phyloP scores from a whole-genome alignment of 2,329 filamentous ascomycete genomes.

The Rutstroemia sp. region DNA sequence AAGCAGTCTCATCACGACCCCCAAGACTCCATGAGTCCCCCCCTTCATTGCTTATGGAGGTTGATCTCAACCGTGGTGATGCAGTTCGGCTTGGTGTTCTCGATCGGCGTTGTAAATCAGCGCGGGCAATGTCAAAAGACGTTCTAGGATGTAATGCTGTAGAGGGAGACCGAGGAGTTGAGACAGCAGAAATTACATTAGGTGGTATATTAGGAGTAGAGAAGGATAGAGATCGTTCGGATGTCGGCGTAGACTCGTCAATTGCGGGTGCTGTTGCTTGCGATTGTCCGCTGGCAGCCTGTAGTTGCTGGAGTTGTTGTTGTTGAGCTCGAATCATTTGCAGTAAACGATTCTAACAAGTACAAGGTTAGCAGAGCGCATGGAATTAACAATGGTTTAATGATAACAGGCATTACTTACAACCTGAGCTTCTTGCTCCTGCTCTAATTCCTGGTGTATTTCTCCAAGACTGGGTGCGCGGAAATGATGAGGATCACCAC shows the following conservation, averaged over 20 bases:
- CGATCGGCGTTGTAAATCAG: slow-evolving; percentile 47
- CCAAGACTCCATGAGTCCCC: slow-evolving; percentile 52
- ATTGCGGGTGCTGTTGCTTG: slow-evolving; percentile 32
- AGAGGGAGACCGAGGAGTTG: slow-evolving; percentile 43
- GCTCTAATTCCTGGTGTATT: slow-evolving; percentile 71
- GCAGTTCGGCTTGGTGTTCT: slow-evolving; percentile 50
- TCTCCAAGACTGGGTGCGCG: slow-evolving; percentile 66
- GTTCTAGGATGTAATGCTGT: slow-evolving; percentile 39
- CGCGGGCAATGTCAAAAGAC: slow-evolving; percentile 52
- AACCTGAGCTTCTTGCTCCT: slow-evolving; percentile 72
- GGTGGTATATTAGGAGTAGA: slow-evolving; percentile 32
- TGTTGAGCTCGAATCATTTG: slow-evolving; percentile 73
- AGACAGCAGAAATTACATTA: slow-evolving; percentile 35
- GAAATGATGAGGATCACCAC: slow-evolving; percentile 52
- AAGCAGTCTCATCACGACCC: slow-evolving; percentile 67
- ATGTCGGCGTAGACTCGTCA: slow-evolving; percentile 37
- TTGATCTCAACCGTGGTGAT: slow-evolving; percentile 48
- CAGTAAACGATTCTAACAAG: slow-evolving; percentile 60
- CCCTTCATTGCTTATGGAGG: slow-evolving; percentile 51
- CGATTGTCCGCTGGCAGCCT: slow-evolving; percentile 34
- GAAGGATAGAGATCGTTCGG: slow-evolving; percentile 39
- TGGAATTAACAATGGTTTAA: too few relatives aligned
- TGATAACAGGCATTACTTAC: slow-evolving; percentile 35
- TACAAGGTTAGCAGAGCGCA: too few relatives aligned
- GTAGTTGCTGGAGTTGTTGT: slow-evolving; percentile 57